Evolutionary conservation across 345 rosid species (phyloP), one percentile per base, ranked within the genome.

Genomic region (Ceriops zippeliana): DNA sequence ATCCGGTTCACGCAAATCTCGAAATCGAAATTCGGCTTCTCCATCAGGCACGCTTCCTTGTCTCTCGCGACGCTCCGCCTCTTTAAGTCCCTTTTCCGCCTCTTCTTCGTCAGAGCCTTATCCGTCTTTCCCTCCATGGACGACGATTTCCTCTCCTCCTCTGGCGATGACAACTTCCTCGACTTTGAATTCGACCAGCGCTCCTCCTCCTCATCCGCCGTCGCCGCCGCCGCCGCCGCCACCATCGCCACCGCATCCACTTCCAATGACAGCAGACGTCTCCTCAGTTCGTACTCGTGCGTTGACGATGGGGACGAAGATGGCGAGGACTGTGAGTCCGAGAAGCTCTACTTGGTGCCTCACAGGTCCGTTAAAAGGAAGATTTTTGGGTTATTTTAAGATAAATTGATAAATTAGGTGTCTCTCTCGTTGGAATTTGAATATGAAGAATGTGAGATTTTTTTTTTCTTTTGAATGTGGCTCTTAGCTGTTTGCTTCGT

Each of bases 271-370:
- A 0, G 15, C 17, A 3, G 16, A 15, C 17, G 8, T 17, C 49
- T n/a, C 42, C 63, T 21, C 64, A 5, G 62, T 30, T 31, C 22
- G 21, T 16, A 20, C 34, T 32, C 21, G 5, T 5, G 6, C 61
- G 17, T 31, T 26, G 47, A 30, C n/a, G 32, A 16, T 3, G 37
- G 62, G 27, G 52, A 15, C 32, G 47, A 52, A 22, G 68, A 73
- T 8, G 76, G 68, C 21, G 70, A 67, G 31, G 61, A 37, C 62
- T 52, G 31, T 56, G 68, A 30, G 53, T n/a, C 28, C 13, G 63
- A 67, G 8, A 62, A 67, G 49, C 76, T 67, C 35, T 73, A 61
- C 58, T 67, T 73, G 67, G 76, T 73, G 31, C 72, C 62, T 31
- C 30, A 26, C 56, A 73, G 76, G 76, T 73, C 28, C 26, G 0